Percentiles rank a stretch among this genome's conserved stretches.
phyloP scores from a whole-genome alignment of 805 yeast genomes.

The Cyberlindnera nakhonratchasimensis region DNA sequence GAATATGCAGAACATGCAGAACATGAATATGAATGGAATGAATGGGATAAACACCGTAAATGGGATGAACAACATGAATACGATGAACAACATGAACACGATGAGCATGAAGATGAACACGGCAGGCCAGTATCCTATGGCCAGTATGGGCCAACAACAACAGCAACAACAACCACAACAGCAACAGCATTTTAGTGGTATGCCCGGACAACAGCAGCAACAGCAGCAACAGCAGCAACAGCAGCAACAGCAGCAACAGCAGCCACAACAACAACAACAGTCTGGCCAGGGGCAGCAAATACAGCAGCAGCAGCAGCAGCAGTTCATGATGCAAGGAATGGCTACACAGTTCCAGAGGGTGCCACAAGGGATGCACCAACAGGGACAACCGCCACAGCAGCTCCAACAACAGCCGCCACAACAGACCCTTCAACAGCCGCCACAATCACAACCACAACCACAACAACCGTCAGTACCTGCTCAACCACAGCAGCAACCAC shows the following conservation, averaged over 20 bases:
- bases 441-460: constrained; percentile 5
- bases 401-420: constrained; percentile 15
- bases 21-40: constrained; percentile 5
- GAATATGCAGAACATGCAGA: constrained; percentile 11
- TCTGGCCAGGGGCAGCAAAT: constrained; percentile 2
- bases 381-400: constrained; percentile 2
- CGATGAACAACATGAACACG: constrained; percentile 4
- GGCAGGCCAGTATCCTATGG: not conserved
- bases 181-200: too few relatives aligned
- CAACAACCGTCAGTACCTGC: constrained; percentile 16
- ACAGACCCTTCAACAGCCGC: constrained; percentile 11
- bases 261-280: constrained; percentile 4
- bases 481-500: constrained; percentile 11
- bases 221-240: constrained; percentile 5
- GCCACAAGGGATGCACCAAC: constrained; percentile 15
- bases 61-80: constrained; percentile 12
- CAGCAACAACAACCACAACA: constrained; percentile 3
- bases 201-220: not conserved
- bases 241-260: constrained; percentile 10
- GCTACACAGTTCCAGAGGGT: constrained; percentile 12
- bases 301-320: constrained; percentile 18
- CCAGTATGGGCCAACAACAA: constrained; percentile 6
- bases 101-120: constrained; percentile 9
- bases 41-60: constrained; percentile 14
- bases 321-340: constrained; percentile 14